Percentiles rank a stretch among this genome's conserved stretches.
These are phyloP conservation scores for Termitomyces bulborhizus DNA, from an alignment of 768 basidiomycete species.

Conservation along the genomic window DNA sequence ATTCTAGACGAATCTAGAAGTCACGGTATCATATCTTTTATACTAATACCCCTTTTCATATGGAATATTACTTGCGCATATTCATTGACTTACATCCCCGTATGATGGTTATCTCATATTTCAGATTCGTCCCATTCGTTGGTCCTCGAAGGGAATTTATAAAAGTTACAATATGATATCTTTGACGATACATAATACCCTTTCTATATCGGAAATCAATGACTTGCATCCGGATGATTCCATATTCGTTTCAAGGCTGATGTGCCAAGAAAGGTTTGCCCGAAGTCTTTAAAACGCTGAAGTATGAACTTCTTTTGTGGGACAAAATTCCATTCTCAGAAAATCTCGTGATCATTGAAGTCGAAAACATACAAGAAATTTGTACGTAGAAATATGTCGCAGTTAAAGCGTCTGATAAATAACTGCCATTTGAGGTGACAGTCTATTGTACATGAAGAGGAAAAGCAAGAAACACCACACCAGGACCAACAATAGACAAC, in stretches of 20 bases:
- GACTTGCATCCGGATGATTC: no score
- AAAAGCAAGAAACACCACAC: neutral
- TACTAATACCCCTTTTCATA: neutral
- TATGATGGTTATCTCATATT: neutral
- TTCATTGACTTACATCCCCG: neutral
- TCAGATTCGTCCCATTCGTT: neutral
- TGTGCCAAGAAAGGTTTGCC: no score
- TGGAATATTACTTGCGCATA: neutral
- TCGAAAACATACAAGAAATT: neutral
- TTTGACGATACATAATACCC: no score
- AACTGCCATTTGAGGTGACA: neutral
- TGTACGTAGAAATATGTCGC: neutral
- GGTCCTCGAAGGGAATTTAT: no score
- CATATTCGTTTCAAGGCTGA: no score
- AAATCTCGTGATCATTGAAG: neutral
- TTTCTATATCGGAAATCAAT: no score
- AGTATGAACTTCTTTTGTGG: neutral
- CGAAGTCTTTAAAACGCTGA: neutral
- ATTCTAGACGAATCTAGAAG: neutral
- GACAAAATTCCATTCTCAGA: no score
- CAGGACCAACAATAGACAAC: neutral
- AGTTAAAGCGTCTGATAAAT: conserved; percentile 10
- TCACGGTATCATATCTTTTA: neutral
- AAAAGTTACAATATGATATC: no score
- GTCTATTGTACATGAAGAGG: conserved; percentile 1